Evolutionary conservation across 148 eudicot species (phyloP), one percentile per base, ranked within the genome.

Genomic region (Tetragonia tetragonoides): DNA sequence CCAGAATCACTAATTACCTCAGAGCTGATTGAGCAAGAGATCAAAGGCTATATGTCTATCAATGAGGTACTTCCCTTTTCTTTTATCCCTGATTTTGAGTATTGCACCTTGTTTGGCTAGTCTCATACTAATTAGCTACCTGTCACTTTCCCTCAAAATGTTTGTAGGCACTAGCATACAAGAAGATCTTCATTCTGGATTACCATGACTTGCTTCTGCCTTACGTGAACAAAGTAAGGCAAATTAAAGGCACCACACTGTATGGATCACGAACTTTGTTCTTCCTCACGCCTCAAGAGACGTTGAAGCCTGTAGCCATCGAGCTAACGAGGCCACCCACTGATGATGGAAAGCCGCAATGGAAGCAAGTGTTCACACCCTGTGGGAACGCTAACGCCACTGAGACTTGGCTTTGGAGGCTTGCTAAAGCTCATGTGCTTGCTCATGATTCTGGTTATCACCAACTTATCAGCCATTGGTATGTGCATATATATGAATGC

Each of bases 361-460:
- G 97, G 97, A 91, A 77, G 77, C 80, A 86, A 74, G 97, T 86
- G 0, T 89, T 44, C 76, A 73, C 79, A 4, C 98, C 95, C 0
- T 14, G 75, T 54, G 78, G 87, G 69, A 76, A 82, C 66, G 84
- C 88, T 72, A 83, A 89, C 77, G 82, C 96, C 41, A 89, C 96
- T 14, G 69, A 81, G 34, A 56, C 60, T 7, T 95, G 98, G 98
- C 90, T 92, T n/a, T 95, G 98, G 98, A 89, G 81, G 85, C 81
- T 91, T 16, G 98, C 98, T 28, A 95, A 92, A 77, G 85, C 87
- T 77, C 98, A 95, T 84, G 93, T 91, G 10, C 92, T 89, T 61
- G 91, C 97, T 72, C 97, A 94, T 76, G 98, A 94, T 71, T 89
- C 98, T 10, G 98, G 91, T 42, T 60, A 73, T 83, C 98, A 95